These are phyloP conservation scores for Candida tallmaniae DNA, from an alignment of 805 yeast species.

Conservation along the genomic window DNA sequence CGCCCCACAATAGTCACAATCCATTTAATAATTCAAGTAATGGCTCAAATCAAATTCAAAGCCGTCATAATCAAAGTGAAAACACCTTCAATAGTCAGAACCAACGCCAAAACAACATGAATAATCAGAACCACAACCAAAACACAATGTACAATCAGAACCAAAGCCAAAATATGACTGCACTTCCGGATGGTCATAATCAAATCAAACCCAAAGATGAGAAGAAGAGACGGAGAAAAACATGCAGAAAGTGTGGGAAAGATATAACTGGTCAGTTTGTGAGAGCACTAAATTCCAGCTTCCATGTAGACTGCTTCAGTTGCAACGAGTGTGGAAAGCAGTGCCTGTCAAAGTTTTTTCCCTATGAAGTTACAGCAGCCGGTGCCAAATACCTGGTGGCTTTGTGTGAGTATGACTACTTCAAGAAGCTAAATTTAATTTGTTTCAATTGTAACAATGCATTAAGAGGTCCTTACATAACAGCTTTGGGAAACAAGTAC, in stretches of 20 bases:
- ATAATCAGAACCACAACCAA: not conserved
- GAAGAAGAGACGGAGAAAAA: slow-evolving; percentile 18
- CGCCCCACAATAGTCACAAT: not conserved
- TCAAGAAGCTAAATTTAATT: slow-evolving; percentile 76
- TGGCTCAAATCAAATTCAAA: not conserved
- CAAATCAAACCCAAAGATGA: slow-evolving; percentile 7
- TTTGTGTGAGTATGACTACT: slow-evolving; percentile 90
- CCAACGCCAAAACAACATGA: not conserved
- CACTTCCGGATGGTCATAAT: slow-evolving; percentile 9
- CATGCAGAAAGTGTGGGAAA: slow-evolving; percentile 33
- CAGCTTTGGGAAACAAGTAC: slow-evolving; percentile 87
- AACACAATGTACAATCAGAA: not conserved
- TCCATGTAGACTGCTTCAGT: slow-evolving; percentile 82
- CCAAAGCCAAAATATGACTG: not conserved
- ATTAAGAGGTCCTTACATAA: slow-evolving; percentile 86
- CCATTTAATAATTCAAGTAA: slow-evolving; percentile 3
- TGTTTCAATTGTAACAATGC: slow-evolving; percentile 84
- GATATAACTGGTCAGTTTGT: slow-evolving; percentile 66
- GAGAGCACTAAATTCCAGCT: slow-evolving; percentile 74
- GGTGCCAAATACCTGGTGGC: slow-evolving; percentile 29
- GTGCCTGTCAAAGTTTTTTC: slow-evolving; percentile 86
- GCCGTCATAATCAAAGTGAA: slow-evolving; percentile 5
- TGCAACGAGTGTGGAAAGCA: slow-evolving; percentile 80
- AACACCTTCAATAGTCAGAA: not conserved
- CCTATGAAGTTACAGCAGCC: slow-evolving; percentile 51